phyloP scores from a whole-genome alignment of 2,329 filamentous ascomycete species.

The Aspergillus sp. region DNA sequence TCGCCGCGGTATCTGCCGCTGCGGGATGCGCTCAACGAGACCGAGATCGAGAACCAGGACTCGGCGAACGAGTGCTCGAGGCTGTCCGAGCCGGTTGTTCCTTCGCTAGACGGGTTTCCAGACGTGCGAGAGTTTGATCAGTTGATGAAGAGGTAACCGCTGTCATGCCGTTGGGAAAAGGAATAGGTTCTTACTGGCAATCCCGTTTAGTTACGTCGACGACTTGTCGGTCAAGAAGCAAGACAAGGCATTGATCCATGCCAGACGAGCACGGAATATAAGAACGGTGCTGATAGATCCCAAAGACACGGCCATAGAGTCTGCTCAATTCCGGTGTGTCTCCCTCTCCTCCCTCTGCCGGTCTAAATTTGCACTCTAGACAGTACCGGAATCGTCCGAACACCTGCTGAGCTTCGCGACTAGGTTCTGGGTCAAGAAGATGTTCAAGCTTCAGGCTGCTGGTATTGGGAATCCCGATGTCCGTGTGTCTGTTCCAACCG shows the following conservation, averaged over 20 bases:
- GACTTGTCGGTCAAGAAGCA: conserved; percentile 43
- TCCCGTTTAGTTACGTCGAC: conserved; percentile 35
- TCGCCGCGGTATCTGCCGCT: conserved; percentile 25
- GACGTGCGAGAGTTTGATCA: conserved; percentile 38
- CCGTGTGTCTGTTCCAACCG: no score
- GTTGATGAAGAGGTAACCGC: conserved; percentile 39
- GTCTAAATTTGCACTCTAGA: neutral
- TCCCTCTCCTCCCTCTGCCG: neutral
- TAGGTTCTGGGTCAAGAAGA: conserved; percentile 46
- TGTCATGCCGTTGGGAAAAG: no score
- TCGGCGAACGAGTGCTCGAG: conserved; percentile 35
- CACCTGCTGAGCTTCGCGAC: conserved; percentile 1
- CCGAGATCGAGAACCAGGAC: conserved; percentile 36
- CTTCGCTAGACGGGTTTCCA: conserved; percentile 36
- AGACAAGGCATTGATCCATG: conserved; percentile 44
- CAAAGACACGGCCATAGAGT: conserved; percentile 42
- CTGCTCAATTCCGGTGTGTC: conserved; percentile 41
- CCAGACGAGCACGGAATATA: conserved; percentile 40
- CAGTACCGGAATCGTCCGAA: neutral
- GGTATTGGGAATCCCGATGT: conserved; percentile 32
- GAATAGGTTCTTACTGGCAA: neutral
- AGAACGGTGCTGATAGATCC: conserved; percentile 39
- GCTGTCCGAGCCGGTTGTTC: conserved; percentile 37
- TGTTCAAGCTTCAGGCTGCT: conserved; percentile 39
- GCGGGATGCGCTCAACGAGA: conserved; percentile 26